Base-by-base conservation (phyloP, 768 basidiomycete genomes). In the Bullera alba region DNA sequence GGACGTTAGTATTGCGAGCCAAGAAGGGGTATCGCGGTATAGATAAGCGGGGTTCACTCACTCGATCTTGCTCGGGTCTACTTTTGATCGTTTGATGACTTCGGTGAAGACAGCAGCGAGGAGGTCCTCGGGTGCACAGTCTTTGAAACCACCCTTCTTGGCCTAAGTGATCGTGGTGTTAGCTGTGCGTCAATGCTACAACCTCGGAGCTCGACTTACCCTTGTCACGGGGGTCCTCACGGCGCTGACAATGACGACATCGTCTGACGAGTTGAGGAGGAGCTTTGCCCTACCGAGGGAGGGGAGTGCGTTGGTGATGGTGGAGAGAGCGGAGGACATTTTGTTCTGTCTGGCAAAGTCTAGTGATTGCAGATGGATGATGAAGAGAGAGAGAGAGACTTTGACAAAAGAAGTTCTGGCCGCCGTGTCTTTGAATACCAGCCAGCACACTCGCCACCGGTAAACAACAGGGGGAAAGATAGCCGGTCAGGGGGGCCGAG, bases 71-170 rank as follows among this genome's bases (percentile, higher is more conserved):
- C 62, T 50, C 5, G 69, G 66, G 43, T 72, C 70, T 19, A 70
- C 54, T 27, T 60, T 61, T 27, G 58, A 55, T 27, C 70, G 38
- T 46, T 64, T 63, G 23, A 61, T 34, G 12, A 70, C 54, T 54
- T 83, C 89, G 76, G 83, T 85, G 76, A 95, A 83, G 34, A 95
- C 76, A 22, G 84, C 83, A 52, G 80, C 77, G 56, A 96, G 77
- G 49, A 97, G 77, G 66, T 92, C 88, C 59, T 95, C 93, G 14
- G 91, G 86, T 3, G 84, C 80, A 1, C 80, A 76, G 64, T 95
- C 88, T 70, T 90, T 93, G 66, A 92, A 78, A 50, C 90, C 90
- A 21, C 93, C 93, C 71, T 93, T 96, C 78, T 81, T 87, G 19
- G 70, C 69, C 73, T 72, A 34, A 25, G 14, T 34, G 8, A n/a